Evolutionary conservation across 2,329 filamentous ascomycete genomes (phyloP).

Genomic region (Rachicladosporium sp.): DNA sequence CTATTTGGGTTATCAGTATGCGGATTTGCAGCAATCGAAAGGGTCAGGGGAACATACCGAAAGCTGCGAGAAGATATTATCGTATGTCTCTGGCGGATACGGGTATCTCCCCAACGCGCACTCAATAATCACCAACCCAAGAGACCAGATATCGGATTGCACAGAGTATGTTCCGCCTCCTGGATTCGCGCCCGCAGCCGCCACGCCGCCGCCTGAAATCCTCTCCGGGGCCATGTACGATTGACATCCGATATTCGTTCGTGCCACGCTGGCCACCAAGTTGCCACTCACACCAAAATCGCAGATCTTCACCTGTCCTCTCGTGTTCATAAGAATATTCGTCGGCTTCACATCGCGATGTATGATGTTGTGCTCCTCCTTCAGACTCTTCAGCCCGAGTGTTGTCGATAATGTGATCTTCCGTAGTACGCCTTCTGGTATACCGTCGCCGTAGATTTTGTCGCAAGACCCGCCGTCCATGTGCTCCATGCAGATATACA

Average conservation of each 20-base stretch:
- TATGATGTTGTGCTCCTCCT: slow-evolving; percentile 98
- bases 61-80: slow-evolving; percentile 95
- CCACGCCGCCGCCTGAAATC: slow-evolving; percentile 75
- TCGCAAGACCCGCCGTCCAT: slow-evolving; percentile 99
- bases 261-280: slow-evolving; percentile 90
- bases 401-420: slow-evolving; percentile 87
- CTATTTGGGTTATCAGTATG: slow-evolving; percentile 35
- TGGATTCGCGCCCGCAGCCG: slow-evolving; percentile 54
- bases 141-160: slow-evolving; percentile 94
- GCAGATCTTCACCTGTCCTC: slow-evolving; percentile 91
- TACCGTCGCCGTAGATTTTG: slow-evolving; percentile 81
- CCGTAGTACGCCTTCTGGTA: slow-evolving; percentile 74
- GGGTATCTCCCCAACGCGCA: slow-evolving; percentile 91
- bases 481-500: slow-evolving; percentile 98
- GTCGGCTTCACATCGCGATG: slow-evolving; percentile 97
- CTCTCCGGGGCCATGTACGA: slow-evolving; percentile 98
- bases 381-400: slow-evolving; percentile 81
- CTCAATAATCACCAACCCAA: slow-evolving; percentile 93
- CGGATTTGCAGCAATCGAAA: background rate
- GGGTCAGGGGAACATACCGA: slow-evolving; percentile 53
- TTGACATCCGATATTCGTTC: slow-evolving; percentile 97
- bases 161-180: slow-evolving; percentile 86
- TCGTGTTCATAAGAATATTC: slow-evolving; percentile 88
- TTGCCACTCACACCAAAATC: slow-evolving; percentile 98
- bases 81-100: slow-evolving; percentile 92